A percentile compares a stretch with the other conserved stretches of the same genome.
Evolutionary conservation across 2,329 filamentous ascomycete species (phyloP).

Genomic region (Diplodia sapinea): DNA sequence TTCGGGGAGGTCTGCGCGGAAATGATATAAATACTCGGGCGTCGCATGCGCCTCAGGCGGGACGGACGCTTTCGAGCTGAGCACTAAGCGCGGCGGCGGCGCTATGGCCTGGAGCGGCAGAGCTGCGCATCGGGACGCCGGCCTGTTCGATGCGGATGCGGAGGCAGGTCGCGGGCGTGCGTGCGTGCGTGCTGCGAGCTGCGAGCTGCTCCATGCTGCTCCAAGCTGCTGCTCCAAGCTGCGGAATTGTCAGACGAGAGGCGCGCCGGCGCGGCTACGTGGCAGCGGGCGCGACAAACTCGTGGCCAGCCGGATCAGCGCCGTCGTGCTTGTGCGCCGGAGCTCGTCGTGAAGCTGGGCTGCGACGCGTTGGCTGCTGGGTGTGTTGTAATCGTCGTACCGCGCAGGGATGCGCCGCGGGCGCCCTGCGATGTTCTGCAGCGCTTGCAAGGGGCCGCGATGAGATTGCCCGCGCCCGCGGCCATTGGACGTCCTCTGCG

Average conservation of each 20-base stretch:
- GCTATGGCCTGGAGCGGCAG: slow-evolving; percentile 25
- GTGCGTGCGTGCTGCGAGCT: not conserved
- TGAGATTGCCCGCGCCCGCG: slow-evolving; percentile 8
- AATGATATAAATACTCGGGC: slow-evolving; percentile 31
- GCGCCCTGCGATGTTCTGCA: slow-evolving; percentile 19
- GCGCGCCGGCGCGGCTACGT: slow-evolving; percentile 12
- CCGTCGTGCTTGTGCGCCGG: slow-evolving; percentile 23
- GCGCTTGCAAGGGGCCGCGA: slow-evolving; percentile 20
- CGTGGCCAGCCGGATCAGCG: slow-evolving; percentile 25
- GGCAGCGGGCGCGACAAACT: slow-evolving; percentile 14
- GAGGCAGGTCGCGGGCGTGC: slow-evolving; percentile 1
- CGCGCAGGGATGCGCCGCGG: slow-evolving; percentile 20
- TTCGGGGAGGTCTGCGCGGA: slow-evolving; percentile 11
- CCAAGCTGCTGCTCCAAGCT: slow-evolving; percentile 7
- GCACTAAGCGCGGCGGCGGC: slow-evolving; percentile 27
- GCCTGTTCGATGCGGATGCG: slow-evolving; percentile 3
- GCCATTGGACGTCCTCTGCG: not conserved
- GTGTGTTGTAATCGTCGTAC: slow-evolving; percentile 25
- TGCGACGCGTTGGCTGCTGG: slow-evolving; percentile 4
- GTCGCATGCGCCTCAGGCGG: slow-evolving; percentile 26
- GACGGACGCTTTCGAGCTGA: slow-evolving; percentile 22
- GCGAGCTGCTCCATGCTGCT: too few relatives aligned
- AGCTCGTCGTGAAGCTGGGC: slow-evolving; percentile 12
- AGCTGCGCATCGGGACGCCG: slow-evolving; percentile 24
- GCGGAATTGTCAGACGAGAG: slow-evolving; percentile 18